Percentiles rank a stretch among this genome's conserved stretches.
phyloP scores from a whole-genome alignment of 257 asterid genomes.

The Cruciata laevipes region DNA sequence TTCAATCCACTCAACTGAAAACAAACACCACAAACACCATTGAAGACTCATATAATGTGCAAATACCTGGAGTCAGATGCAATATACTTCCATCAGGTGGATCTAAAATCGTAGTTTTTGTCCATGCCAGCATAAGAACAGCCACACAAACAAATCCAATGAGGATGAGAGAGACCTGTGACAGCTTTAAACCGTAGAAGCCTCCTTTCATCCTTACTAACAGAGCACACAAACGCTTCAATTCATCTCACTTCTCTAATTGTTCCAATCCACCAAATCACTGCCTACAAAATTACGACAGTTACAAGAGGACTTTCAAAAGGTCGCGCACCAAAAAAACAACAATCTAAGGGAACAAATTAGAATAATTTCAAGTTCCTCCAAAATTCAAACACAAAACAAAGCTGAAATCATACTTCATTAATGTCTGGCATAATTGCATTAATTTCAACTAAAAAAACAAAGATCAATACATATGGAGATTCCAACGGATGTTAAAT shows the following conservation, averaged over 20 bases:
- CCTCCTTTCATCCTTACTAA: conserved; percentile 82
- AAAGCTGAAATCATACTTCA: background rate
- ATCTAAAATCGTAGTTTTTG: conserved; percentile 51
- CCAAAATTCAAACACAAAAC: background rate
- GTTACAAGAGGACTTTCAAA: background rate
- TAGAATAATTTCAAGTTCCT: background rate
- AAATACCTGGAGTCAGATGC: conserved; percentile 59
- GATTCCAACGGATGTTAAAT: background rate
- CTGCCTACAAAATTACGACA: conserved; percentile 6
- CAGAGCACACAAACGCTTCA: conserved; percentile 21
- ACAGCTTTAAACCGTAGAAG: conserved; percentile 54
- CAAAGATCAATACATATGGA: background rate
- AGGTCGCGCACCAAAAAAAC: too few species aligned
- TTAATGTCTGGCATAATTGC: background rate
- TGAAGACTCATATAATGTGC: background rate
- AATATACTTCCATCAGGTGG: conserved; percentile 38
- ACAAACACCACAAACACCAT: background rate
- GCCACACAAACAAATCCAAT: conserved; percentile 58
- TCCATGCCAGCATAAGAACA: conserved; percentile 62
- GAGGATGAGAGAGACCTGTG: conserved; percentile 82
- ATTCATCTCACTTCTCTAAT: conserved; percentile 19
- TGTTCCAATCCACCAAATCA: conserved; percentile 8
- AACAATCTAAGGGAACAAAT: background rate
- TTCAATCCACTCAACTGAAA: background rate
- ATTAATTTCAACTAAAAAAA: background rate